phyloP scores from a whole-genome alignment of 192 early-diverging fungal genomes.

The Geranomyces michiganensis region DNA sequence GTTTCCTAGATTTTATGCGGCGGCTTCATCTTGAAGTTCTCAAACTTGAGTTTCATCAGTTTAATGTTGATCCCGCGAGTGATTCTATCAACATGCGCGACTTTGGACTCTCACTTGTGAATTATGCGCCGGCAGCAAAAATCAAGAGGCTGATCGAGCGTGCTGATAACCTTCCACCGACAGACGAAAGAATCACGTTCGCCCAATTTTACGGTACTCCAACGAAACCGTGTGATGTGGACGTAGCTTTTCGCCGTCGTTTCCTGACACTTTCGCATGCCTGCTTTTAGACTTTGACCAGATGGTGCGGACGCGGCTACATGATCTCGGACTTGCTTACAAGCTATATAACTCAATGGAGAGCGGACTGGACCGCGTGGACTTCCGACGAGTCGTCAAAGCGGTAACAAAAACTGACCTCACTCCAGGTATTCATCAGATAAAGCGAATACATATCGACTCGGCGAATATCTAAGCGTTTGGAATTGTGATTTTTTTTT shows the following conservation, averaged over 20 bases:
- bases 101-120: slow-evolving; percentile 33
- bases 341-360: slow-evolving; percentile 37
- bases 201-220: slow-evolving; percentile 38
- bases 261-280: not conserved
- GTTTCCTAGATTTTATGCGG: slow-evolving; percentile 36
- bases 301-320: slow-evolving; percentile 34
- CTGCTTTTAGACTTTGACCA: slow-evolving; percentile 44
- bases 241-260: not conserved
- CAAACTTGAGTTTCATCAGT: slow-evolving; percentile 46
- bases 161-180: slow-evolving; percentile 21
- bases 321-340: slow-evolving; percentile 45
- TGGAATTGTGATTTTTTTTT: too few species aligned
- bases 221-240: not conserved
- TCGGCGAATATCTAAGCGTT: too few species aligned
- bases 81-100: slow-evolving; percentile 38
- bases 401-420: slow-evolving; percentile 35
- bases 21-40: slow-evolving; percentile 40
- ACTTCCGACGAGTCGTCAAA: slow-evolving; percentile 33
- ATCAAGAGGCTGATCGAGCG: slow-evolving; percentile 12
- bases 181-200: slow-evolving; percentile 35
- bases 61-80: slow-evolving; percentile 24
- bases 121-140: slow-evolving; percentile 26
- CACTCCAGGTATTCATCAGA: slow-evolving; percentile 23
- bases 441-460: too few species aligned
- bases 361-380: slow-evolving; percentile 19